Conservation (phyloP, 2,329 filamentous ascomycete species). For the Diaporthe vexans region DNA sequence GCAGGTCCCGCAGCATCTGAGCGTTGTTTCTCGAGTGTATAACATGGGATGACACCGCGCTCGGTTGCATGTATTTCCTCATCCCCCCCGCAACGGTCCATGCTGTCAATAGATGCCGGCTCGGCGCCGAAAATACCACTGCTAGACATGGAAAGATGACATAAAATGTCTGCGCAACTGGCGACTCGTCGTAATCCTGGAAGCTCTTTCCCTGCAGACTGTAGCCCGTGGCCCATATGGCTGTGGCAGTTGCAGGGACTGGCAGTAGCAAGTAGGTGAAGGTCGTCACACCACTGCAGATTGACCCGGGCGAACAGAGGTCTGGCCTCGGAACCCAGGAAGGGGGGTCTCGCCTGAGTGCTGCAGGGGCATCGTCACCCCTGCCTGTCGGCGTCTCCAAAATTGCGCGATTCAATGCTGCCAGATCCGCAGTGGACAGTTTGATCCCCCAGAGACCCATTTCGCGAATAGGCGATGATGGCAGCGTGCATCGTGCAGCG, state of each 20-base stretch:
- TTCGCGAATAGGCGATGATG: conserved; percentile 24
- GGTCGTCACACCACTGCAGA: not conserved
- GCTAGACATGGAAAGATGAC: not conserved
- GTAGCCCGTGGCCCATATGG: not conserved
- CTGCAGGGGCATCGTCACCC: conserved; percentile 37
- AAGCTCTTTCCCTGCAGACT: not conserved
- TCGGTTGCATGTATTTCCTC: conserved; percentile 32
- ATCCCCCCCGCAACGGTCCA: not conserved
- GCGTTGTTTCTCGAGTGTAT: conserved; percentile 32
- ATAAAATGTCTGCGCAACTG: not conserved
- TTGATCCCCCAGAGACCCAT: conserved; percentile 31
- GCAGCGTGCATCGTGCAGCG: conserved; percentile 1
- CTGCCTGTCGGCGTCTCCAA: conserved; percentile 50
- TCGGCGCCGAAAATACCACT: not conserved
- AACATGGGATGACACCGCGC: conserved; percentile 38
- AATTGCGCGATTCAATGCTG: conserved; percentile 58
- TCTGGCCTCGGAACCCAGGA: not conserved
- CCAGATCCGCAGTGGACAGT: conserved; percentile 39
- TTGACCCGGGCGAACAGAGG: not conserved
- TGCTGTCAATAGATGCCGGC: not conserved
- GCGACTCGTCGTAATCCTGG: no score
- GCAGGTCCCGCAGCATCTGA: conserved; percentile 37
- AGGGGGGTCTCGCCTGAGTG: conserved; percentile 34
- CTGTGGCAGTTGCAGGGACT: not conserved
- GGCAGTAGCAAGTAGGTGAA: not conserved